phyloP scores from a whole-genome alignment of 805 yeast species.

The Ogataea ganodermae region DNA sequence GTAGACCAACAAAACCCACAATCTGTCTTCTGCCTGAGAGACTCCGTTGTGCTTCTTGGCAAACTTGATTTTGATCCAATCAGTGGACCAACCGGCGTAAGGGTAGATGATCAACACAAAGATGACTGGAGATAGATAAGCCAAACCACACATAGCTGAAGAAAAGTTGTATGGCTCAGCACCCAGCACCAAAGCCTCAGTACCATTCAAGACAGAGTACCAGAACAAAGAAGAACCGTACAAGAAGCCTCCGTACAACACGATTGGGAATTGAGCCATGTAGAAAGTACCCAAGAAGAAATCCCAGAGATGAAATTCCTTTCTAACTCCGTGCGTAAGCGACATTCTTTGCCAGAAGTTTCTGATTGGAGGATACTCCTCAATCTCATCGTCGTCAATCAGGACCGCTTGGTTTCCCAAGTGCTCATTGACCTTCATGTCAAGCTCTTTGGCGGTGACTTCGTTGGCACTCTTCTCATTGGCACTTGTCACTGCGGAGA shows the following conservation, averaged over 20 bases:
- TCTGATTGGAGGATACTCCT: slow-evolving; percentile 33
- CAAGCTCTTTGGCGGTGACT: slow-evolving; percentile 17
- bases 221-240: slow-evolving; percentile 52
- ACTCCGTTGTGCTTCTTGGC: slow-evolving; percentile 54
- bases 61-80: slow-evolving; percentile 48
- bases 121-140: slow-evolving; percentile 54
- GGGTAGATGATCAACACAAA: slow-evolving; percentile 47
- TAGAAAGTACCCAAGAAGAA: slow-evolving; percentile 40
- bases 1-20: slow-evolving; percentile 51
- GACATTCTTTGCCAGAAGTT: slow-evolving; percentile 47
- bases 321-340: slow-evolving; percentile 39
- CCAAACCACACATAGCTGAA: slow-evolving; percentile 48
- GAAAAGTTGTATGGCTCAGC: slow-evolving; percentile 55
- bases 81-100: slow-evolving; percentile 52
- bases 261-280: slow-evolving; percentile 51
- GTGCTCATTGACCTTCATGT: slow-evolving; percentile 25
- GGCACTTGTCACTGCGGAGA: slow-evolving; percentile 27
- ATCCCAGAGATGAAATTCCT: slow-evolving; percentile 31
- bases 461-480: slow-evolving; percentile 14
- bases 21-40: slow-evolving; percentile 58
- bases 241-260: slow-evolving; percentile 59
- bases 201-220: slow-evolving; percentile 52
- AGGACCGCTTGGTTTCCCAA: slow-evolving; percentile 34
- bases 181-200: slow-evolving; percentile 45
- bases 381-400: slow-evolving; percentile 24